Evolutionary conservation across 1,139 yeast genomes (phyloP).

Genomic region (Hemisphaericaspora lyxosophila): DNA sequence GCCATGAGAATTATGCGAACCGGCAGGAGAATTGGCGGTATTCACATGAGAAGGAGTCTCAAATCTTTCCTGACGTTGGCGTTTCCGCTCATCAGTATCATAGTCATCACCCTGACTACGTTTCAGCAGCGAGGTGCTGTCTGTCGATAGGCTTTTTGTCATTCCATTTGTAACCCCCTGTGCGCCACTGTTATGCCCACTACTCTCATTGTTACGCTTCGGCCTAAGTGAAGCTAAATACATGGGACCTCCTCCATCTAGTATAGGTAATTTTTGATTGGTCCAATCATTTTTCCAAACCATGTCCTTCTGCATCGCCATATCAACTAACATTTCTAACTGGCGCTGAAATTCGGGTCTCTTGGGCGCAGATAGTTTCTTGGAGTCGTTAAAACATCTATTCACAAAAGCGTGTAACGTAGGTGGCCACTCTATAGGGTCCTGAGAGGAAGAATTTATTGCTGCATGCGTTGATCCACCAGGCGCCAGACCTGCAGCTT

Average conservation of each 20-base stretch:
- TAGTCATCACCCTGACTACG: conserved; percentile 15
- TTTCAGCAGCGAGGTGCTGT: neutral
- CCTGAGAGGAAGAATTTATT: neutral
- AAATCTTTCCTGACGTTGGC: conserved; percentile 54
- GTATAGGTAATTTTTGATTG: conserved; percentile 52
- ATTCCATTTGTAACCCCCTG: neutral
- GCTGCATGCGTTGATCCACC: neutral
- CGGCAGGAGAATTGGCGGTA: neutral
- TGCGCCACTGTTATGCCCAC: neutral
- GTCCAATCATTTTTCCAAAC: conserved; percentile 63
- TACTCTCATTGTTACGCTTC: neutral
- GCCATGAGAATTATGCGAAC: conserved; percentile 5
- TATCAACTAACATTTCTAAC: conserved; percentile 27
- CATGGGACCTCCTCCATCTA: conserved; percentile 23
- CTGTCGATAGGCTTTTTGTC: neutral
- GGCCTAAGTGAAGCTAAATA: conserved; percentile 4
- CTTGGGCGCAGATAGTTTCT: conserved; percentile 17
- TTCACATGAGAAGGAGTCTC: conserved; percentile 2
- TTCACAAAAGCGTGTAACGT: conserved; percentile 33
- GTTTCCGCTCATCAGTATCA: conserved; percentile 41
- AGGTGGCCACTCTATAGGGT: conserved; percentile 30
- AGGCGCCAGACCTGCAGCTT: neutral
- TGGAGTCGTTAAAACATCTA: conserved; percentile 24
- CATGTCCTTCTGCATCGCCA: conserved; percentile 47
- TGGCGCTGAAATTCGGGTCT: conserved; percentile 29